Conservation (phyloP, 768 basidiomycete species). For the Tephrocybe sp. region DNA sequence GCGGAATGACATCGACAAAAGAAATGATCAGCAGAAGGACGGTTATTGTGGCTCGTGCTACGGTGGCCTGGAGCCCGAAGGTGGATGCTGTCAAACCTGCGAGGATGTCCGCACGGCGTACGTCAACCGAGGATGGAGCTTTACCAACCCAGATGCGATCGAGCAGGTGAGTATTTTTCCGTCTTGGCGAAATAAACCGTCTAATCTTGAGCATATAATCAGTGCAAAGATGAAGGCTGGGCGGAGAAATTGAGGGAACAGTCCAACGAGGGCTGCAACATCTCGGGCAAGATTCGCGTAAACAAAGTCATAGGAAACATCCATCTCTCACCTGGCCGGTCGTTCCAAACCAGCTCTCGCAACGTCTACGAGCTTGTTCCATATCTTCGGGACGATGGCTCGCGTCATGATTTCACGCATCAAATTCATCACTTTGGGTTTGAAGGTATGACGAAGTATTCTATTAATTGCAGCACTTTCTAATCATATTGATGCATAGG, state of each 20-base stretch:
- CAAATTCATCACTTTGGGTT: constrained; percentile 81
- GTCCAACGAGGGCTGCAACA: constrained; percentile 91
- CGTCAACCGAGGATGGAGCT: constrained; percentile 93
- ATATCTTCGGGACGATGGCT: constrained; percentile 85
- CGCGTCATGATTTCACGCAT: constrained; percentile 94
- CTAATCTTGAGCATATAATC: constrained; percentile 5
- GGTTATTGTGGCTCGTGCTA: constrained; percentile 96
- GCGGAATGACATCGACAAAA: constrained; percentile 84
- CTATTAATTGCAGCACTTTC: neutral
- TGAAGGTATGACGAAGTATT: constrained; percentile 39
- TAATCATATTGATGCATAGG: constrained; percentile 32
- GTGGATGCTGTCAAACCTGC: constrained; percentile 94
- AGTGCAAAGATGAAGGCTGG: constrained; percentile 97
- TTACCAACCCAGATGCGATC: constrained; percentile 83
- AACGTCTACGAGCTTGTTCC: constrained; percentile 91
- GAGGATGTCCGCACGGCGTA: constrained; percentile 93
- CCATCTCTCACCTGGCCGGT: constrained; percentile 90
- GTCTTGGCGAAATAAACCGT: neutral
- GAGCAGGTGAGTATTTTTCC: constrained; percentile 69
- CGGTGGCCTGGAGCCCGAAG: constrained; percentile 73
- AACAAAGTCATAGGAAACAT: constrained; percentile 98
- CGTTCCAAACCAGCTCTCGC: constrained; percentile 85
- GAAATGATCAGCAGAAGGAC: constrained; percentile 56
- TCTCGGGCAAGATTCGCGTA: constrained; percentile 87
- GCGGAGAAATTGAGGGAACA: constrained; percentile 91